These are phyloP conservation scores for Artemisia argyi DNA, from an alignment of 129 eudicot species.

Conservation along the genomic window DNA sequence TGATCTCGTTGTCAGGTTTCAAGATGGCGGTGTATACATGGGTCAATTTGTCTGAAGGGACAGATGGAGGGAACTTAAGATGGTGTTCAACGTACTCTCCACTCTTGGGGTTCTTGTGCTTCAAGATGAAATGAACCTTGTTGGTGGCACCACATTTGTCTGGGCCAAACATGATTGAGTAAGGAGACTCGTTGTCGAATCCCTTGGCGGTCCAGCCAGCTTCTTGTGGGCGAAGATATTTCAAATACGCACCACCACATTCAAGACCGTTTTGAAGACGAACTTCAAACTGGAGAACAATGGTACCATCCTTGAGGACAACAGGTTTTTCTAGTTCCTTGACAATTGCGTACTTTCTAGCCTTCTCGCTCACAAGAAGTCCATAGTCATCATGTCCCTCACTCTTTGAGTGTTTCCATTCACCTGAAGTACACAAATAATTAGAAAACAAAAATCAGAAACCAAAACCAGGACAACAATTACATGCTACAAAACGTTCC, in stretches of 20 bases:
- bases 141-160: slow-evolving; percentile 95
- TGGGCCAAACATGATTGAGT: slow-evolving; percentile 77
- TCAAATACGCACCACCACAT: slow-evolving; percentile 96
- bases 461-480: no score
- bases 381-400: slow-evolving; percentile 95
- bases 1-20: slow-evolving; percentile 70
- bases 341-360: slow-evolving; percentile 83
- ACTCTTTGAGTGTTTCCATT: slow-evolving; percentile 85
- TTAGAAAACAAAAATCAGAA: no score
- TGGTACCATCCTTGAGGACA: slow-evolving; percentile 51
- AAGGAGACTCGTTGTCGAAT: slow-evolving; percentile 59
- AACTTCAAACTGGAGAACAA: slow-evolving; percentile 76
- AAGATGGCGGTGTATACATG: slow-evolving; percentile 93
- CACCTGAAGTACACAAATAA: slow-evolving; percentile 39
- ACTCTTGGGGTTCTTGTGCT: slow-evolving; percentile 90
- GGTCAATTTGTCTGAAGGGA: slow-evolving; percentile 82
- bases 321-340: slow-evolving; percentile 74
- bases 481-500: no score
- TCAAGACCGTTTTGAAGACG: slow-evolving; percentile 87
- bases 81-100: slow-evolving; percentile 91
- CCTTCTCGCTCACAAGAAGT: slow-evolving; percentile 83
- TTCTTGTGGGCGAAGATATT: slow-evolving; percentile 86
- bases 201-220: slow-evolving; percentile 79
- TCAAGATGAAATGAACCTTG: slow-evolving; percentile 93
- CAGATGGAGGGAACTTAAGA: slow-evolving; percentile 87